Percentiles rank a stretch among this genome's conserved stretches.
These are phyloP conservation scores for Taiwanofungus camphoratus DNA, from an alignment of 1,284 basidiomycete genomes.

Conservation along the genomic window DNA sequence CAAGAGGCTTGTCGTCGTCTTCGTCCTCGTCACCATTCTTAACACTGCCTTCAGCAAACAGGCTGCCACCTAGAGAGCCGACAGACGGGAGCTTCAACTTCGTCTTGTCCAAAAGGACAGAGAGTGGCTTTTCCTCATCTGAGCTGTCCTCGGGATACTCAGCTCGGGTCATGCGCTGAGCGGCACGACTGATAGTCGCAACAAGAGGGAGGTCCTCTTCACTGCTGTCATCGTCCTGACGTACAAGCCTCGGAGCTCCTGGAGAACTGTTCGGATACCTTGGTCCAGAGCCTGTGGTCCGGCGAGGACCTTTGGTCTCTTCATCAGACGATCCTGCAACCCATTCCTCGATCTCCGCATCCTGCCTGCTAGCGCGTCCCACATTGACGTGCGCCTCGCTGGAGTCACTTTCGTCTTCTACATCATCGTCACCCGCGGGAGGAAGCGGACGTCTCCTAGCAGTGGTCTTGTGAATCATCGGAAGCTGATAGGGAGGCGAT, in stretches of 20 bases:
- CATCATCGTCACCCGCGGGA: slow-evolving; percentile 37
- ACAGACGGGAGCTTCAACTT: slow-evolving; percentile 41
- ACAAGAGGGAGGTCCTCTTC: slow-evolving; percentile 76
- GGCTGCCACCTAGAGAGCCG: slow-evolving; percentile 36
- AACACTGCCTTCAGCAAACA: slow-evolving; percentile 19
- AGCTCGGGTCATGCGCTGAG: slow-evolving; percentile 34
- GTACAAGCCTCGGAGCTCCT: slow-evolving; percentile 15
- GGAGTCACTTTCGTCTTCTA: slow-evolving; percentile 46
- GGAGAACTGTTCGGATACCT: slow-evolving; percentile 32
- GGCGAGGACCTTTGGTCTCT: slow-evolving; percentile 37
- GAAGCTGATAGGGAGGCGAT: slow-evolving; percentile 50
- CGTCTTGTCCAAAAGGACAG: slow-evolving; percentile 50
- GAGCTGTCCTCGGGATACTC: slow-evolving; percentile 38
- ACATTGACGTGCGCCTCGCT: slow-evolving; percentile 36
- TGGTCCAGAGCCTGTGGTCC: slow-evolving; percentile 50
- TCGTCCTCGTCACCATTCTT: slow-evolving; percentile 29
- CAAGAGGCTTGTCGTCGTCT: slow-evolving; percentile 67
- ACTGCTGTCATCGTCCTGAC: slow-evolving; percentile 41
- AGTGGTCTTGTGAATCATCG: slow-evolving; percentile 44
- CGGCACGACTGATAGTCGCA: slow-evolving; percentile 48
- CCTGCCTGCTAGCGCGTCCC: slow-evolving; percentile 13
- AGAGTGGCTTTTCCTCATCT: slow-evolving; percentile 72
- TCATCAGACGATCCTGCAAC: slow-evolving; percentile 59
- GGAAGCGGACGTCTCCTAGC: slow-evolving; percentile 36
- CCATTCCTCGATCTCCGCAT: slow-evolving; percentile 41